Conservation (phyloP, 176 grass and related monocot genomes). For the Bothriochloa decipiens region DNA sequence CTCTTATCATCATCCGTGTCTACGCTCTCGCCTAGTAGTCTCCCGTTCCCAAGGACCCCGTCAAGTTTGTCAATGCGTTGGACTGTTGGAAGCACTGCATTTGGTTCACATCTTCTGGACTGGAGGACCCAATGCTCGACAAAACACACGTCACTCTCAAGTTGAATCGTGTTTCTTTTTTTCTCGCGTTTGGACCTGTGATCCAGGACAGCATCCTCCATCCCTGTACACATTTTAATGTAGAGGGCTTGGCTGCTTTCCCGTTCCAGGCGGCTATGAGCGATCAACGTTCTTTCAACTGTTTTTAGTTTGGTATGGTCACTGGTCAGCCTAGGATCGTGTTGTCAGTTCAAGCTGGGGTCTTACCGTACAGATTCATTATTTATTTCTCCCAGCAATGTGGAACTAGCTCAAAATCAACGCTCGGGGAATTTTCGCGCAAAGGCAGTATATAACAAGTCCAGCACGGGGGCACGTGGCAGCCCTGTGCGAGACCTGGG, state of each 20-base stretch:
- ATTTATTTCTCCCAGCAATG: neutral
- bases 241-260: neutral
- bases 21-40: neutral
- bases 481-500: too few relatives aligned
- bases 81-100: slow-evolving; percentile 4
- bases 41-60: slow-evolving; percentile 30
- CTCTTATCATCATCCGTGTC: slow-evolving; percentile 5
- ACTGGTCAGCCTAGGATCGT: neutral
- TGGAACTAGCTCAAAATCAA: neutral
- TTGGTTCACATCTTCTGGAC: slow-evolving; percentile 27
- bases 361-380: neutral
- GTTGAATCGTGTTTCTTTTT: neutral
- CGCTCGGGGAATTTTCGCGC: neutral
- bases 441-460: neutral
- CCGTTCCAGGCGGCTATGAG: neutral
- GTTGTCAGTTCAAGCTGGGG: neutral
- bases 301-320: neutral
- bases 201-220: slow-evolving; percentile 8
- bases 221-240: slow-evolving; percentile 46
- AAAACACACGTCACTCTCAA: slow-evolving; percentile 34
- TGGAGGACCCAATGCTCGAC: slow-evolving; percentile 11
- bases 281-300: slow-evolving; percentile 16
- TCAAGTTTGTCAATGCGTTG: slow-evolving; percentile 31
- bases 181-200: slow-evolving; percentile 28
- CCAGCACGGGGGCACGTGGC: too few relatives aligned